Evolutionary conservation across 331 rosid species (phyloP), one percentile per base, ranked within the genome.

Genomic region (Pyrus hybrid): DNA sequence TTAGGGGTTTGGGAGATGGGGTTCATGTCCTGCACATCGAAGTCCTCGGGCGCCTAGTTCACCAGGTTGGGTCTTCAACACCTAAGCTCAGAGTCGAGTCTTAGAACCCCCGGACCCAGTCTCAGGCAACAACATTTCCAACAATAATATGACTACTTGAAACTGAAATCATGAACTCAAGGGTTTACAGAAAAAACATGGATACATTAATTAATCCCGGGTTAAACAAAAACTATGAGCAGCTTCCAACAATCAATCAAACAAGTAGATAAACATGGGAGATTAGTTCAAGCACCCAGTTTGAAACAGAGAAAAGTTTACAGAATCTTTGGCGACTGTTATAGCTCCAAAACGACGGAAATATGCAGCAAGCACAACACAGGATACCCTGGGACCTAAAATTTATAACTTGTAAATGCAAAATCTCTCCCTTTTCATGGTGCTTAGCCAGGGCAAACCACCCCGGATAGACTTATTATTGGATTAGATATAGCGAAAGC

Each of bases 391-490:
- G 77, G 60, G 78, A 72, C 73, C 71, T 74, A 71, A 83, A 62
- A 14, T 58, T 58, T 8, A 83, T 79, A 68, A 85, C 75, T 35
- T 49, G 76, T 32, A 78, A 80, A 79, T 74, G 79, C 76, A 84
- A 76, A n/a, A 33, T 26, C 68, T 81, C 77, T 76, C 83, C 86
- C 85, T 77, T 66, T 72, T 82, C 88, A 81, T 30, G 74, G 83
- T 76, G 80, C 85, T 76, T 78, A 60, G 77, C 81, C 87, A 71
- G 80, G 82, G 84, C 64, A 82, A 77, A 81, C 70, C 70, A 77
- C 71, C 86, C 69, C 63, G 76, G 57, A 70, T 56, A 62, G 82
- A 85, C 81, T 87, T 87, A 85, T 88, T 81, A 45, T 51, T 70
- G 69, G 77, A 76, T 58, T 30, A 70, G 82, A 79, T 72, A 76